A percentile compares a stretch with the other conserved stretches of the same genome.
Conservation (phyloP, 2,329 filamentous ascomycete genomes). For the Sphaerostilbella broomeana region DNA sequence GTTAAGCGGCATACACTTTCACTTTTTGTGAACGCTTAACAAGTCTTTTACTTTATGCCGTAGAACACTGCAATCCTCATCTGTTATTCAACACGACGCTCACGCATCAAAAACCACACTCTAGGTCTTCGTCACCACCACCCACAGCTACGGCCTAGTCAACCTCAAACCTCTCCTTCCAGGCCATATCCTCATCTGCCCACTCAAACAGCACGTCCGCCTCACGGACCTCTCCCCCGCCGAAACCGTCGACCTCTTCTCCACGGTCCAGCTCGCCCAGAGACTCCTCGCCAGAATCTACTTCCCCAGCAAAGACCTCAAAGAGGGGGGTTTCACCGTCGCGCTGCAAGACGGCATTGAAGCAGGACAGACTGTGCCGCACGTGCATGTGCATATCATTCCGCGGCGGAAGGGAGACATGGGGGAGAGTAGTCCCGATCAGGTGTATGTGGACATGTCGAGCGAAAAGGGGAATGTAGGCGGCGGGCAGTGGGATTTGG, state of each 20-base stretch:
- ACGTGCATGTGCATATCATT: slow-evolving; percentile 90
- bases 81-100: not conserved
- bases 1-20: too few species aligned
- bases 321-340: slow-evolving; percentile 77
- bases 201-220: slow-evolving; percentile 60
- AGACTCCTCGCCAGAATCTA: slow-evolving; percentile 60
- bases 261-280: slow-evolving; percentile 77
- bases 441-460: slow-evolving; percentile 77
- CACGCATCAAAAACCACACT: not conserved
- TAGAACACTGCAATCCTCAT: too few species aligned
- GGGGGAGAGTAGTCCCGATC: slow-evolving; percentile 45
- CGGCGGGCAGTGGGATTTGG: slow-evolving; percentile 55
- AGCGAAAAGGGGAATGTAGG: slow-evolving; percentile 79
- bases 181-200: slow-evolving; percentile 87
- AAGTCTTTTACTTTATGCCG: too few species aligned
- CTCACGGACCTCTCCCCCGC: slow-evolving; percentile 64
- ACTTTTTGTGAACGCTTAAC: too few species aligned
- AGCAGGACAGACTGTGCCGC: slow-evolving; percentile 87
- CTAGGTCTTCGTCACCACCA: slow-evolving; percentile 81
- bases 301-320: slow-evolving; percentile 42
- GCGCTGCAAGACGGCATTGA: slow-evolving; percentile 89
- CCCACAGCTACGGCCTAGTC: slow-evolving; percentile 77
- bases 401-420: slow-evolving; percentile 58
- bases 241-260: slow-evolving; percentile 77
- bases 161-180: slow-evolving; percentile 93